A percentile compares a stretch with the other conserved stretches of the same genome.
Conservation (phyloP, 495 filamentous ascomycete genomes). For the Penicillium odoratum region DNA sequence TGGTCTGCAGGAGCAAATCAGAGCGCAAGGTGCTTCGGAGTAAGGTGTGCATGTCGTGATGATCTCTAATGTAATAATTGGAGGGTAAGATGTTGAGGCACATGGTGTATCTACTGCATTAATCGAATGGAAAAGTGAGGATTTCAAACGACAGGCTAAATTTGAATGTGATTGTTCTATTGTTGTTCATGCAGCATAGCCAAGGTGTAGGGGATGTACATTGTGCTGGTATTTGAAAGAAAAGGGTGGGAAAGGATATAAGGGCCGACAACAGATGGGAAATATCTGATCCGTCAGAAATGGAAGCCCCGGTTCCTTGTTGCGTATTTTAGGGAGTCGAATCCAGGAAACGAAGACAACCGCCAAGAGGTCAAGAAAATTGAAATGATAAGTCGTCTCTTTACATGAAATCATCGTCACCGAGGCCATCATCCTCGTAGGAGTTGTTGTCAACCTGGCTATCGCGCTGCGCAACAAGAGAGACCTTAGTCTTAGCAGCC, state of each 20-base stretch:
- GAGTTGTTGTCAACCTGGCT: conserved; percentile 64
- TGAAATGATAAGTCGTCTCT: conserved; percentile 19
- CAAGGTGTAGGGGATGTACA: conserved; percentile 7
- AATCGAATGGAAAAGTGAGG: not conserved
- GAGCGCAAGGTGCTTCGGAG: conserved; percentile 10
- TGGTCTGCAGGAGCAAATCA: conserved; percentile 18
- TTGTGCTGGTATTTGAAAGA: conserved; percentile 3
- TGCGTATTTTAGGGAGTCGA: not conserved
- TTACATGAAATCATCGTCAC: conserved; percentile 71
- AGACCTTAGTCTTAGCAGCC: conserved; percentile 90
- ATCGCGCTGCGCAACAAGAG: conserved; percentile 69
- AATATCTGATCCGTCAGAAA: not conserved
- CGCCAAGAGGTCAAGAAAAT: conserved; percentile 14
- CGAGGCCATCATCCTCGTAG: conserved; percentile 85
- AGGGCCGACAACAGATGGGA: not conserved
- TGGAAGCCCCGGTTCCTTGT: not conserved
- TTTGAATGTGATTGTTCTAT: conserved; percentile 6
- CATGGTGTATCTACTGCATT: not conserved
- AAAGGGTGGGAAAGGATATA: not conserved
- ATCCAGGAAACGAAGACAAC: conserved; percentile 5
- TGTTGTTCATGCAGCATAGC: conserved; percentile 6
- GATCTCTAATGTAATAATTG: not conserved
- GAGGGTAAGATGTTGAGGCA: not conserved
- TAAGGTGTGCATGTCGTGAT: conserved; percentile 8
- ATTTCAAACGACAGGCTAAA: not conserved